Evolutionary conservation across 768 basidiomycete genomes (phyloP), one percentile per base, ranked within the genome.

Genomic region (Epithele typhae): DNA sequence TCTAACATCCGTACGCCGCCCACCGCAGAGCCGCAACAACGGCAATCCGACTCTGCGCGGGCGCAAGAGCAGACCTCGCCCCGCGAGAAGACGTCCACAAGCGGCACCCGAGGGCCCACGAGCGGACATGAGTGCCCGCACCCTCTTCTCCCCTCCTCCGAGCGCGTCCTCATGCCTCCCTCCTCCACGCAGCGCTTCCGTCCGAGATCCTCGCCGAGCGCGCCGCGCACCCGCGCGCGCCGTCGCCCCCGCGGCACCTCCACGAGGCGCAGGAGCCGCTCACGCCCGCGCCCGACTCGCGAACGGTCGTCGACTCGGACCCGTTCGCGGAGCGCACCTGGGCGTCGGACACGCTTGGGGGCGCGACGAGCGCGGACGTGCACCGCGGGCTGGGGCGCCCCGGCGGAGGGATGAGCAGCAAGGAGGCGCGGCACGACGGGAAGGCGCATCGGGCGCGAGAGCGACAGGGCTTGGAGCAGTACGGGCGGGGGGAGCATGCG

Each of bases 351-450:
- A 60, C 64, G 0, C 51, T 64, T 8, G 49, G 43, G 1, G 68
- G 69, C 27, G 67, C 64, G 23, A 70, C 70, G 8, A 68, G 64
- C 19, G 36, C 53, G 25, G 64, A 64, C 24, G 62, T 71, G 19
- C 38, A 68, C 45, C 2, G 17, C 25, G 64, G 63, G 11, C 37
- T 64, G 17, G 68, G 67, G 2, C 52, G 56, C 24, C 68, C 68
- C 12, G 47, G 38, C 6, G 51, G 58, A 15, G 69, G 66, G 15
- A 61, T 64, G 68, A 62, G 61, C 25, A 67, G 62, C 55, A 53
- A 56, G 34, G 69, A 72, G 49, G 17, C 54, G 35, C 64, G 63
- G 43, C 70, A 68, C 24, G 64, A 65, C 11, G 67, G 71, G 21
- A 54, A 57, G 25, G 46, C 53, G 34, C 59, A 63, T 17, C 59